Percentiles rank a stretch among this genome's conserved stretches.
Conservation (phyloP, 352 stramenopile genomes). For the Pythium folliculosum region DNA sequence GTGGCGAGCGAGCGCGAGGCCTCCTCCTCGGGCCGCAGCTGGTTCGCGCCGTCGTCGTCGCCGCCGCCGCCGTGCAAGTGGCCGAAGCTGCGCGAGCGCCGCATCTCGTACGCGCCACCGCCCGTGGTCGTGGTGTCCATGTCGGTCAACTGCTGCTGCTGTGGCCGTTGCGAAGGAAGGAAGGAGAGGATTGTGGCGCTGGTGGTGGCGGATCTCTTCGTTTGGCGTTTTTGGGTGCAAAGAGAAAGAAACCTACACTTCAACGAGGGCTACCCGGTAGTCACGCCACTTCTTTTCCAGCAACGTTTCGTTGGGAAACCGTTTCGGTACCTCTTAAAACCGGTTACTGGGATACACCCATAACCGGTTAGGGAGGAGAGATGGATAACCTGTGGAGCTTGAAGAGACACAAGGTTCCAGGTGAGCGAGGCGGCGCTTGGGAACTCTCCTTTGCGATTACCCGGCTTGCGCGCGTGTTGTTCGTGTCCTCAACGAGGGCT, state of each 20-base stretch:
- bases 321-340: neutral
- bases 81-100: conserved; percentile 56
- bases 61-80: conserved; percentile 29
- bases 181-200: neutral
- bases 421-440: no score
- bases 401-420: no score
- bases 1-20: neutral
- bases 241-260: conserved; percentile 15
- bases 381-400: no score
- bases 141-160: neutral
- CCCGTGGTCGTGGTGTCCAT: neutral
- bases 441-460: no score
- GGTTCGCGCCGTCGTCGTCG: conserved; percentile 28
- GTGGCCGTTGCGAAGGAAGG: neutral
- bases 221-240: neutral
- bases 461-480: no score
- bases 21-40: conserved; percentile 27
- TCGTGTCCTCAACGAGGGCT: no score
- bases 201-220: neutral
- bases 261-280: conserved; percentile 28
- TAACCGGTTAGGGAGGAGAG: no score
- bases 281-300: neutral
- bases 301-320: neutral
- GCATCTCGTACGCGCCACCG: conserved; percentile 27
- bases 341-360: neutral